phyloP scores from a whole-genome alignment of 768 basidiomycete genomes.

The Mycena chlorophos region DNA sequence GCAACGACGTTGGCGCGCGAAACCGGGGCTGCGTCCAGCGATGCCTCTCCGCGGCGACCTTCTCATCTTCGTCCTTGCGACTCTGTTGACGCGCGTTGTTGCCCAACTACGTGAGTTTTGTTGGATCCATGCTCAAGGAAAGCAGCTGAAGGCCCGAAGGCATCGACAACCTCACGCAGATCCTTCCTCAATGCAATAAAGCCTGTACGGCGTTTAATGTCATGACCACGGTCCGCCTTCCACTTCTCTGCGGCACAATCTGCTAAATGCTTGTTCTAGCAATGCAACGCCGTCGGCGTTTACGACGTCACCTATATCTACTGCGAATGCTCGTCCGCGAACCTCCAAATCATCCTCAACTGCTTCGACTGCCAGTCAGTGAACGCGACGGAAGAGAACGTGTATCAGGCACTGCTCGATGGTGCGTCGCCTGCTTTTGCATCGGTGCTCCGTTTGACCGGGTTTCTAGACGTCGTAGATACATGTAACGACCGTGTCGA shows the following conservation, averaged over 20 bases:
- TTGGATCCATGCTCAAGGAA: background rate
- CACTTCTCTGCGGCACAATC: background rate
- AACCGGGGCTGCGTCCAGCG: too few species aligned
- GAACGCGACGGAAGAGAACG: constrained; percentile 14
- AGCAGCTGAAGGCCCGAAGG: too few species aligned
- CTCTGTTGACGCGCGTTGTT: background rate
- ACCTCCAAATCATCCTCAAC: constrained; percentile 16
- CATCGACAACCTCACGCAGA: constrained; percentile 16
- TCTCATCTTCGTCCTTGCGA: background rate
- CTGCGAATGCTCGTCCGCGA: constrained; percentile 20
- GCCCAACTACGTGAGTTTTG: background rate
- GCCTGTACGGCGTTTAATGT: constrained; percentile 16
- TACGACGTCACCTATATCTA: constrained; percentile 22
- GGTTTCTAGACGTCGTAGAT: constrained; percentile 11
- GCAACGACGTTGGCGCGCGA: too few species aligned
- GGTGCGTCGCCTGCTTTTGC: constrained; percentile 6
- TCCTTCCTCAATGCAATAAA: constrained; percentile 16
- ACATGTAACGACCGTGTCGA: constrained; percentile 11
- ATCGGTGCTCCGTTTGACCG: too few species aligned
- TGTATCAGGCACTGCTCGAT: constrained; percentile 16
- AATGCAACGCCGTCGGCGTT: constrained; percentile 16
- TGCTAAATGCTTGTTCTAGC: constrained; percentile 6
- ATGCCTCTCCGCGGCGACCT: too few species aligned
- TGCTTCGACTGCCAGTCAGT: constrained; percentile 22
- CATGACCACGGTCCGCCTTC: constrained; percentile 13